phyloP scores from a whole-genome alignment of 139 green algal genomes.

The Micromonas commoda region DNA sequence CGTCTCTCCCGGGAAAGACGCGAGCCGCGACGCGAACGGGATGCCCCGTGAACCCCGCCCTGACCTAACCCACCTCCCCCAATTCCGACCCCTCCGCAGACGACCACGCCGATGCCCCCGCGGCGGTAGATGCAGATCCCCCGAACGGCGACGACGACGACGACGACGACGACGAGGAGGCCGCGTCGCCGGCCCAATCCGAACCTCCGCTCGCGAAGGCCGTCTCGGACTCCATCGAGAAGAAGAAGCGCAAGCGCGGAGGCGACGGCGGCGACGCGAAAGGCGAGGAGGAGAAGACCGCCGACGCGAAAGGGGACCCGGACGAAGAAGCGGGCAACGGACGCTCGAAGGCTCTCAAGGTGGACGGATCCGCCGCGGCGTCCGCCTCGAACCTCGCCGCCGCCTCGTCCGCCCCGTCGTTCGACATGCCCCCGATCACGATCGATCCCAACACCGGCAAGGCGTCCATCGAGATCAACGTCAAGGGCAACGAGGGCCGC shows the following conservation, averaged over 20 bases:
- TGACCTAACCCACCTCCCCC: background rate
- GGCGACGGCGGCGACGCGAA: background rate
- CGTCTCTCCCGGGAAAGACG: too few species aligned
- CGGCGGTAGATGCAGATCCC: background rate
- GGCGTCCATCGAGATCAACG: background rate
- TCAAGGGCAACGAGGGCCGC: conserved; percentile 4
- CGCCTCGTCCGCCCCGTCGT: too few species aligned
- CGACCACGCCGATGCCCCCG: background rate
- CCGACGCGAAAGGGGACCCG: background rate
- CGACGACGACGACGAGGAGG: background rate
- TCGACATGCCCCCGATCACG: too few species aligned
- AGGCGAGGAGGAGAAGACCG: background rate
- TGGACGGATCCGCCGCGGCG: background rate
- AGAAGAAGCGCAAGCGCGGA: background rate
- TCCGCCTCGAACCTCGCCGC: too few species aligned
- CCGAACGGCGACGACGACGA: background rate
- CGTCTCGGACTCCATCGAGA: too few species aligned
- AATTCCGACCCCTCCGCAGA: background rate
- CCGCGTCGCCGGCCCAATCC: background rate
- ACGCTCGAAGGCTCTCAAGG: background rate
- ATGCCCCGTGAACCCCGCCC: background rate
- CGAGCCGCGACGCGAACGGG: too few species aligned
- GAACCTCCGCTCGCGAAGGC: too few species aligned
- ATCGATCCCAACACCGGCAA: too few species aligned
- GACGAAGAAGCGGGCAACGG: background rate